Evolutionary conservation across 2,329 filamentous ascomycete species (phyloP).

Genomic region (Verticillium longisporum): DNA sequence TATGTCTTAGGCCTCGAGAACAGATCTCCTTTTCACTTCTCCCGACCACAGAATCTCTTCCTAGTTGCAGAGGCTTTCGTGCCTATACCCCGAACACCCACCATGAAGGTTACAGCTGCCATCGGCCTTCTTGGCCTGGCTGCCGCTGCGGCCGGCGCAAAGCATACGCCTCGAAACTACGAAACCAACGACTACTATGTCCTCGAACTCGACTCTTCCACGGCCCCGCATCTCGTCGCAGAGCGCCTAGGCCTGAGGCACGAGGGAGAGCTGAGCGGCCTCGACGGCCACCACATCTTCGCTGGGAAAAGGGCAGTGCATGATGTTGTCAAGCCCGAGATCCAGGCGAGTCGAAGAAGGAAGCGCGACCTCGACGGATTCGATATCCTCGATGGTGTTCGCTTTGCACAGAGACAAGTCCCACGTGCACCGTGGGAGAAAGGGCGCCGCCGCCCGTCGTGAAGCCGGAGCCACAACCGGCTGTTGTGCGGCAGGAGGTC

Average conservation of each 20-base stretch:
- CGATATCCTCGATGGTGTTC: conserved; percentile 65
- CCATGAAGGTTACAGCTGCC: conserved; percentile 46
- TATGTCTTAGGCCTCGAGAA: not conserved
- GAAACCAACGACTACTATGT: conserved; percentile 87
- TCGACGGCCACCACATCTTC: conserved; percentile 81
- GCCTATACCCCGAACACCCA: conserved; percentile 2
- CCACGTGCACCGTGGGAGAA: conserved; percentile 44
- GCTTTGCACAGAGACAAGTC: conserved; percentile 70
- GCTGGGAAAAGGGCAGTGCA: conserved; percentile 57
- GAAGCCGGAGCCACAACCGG: conserved; percentile 8
- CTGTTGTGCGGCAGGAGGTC: conserved; percentile 6
- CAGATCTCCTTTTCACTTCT: not conserved
- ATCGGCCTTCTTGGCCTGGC: conserved; percentile 48
- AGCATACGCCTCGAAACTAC: conserved; percentile 60
- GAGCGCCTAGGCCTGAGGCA: conserved; percentile 66
- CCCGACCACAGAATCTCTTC: not conserved
- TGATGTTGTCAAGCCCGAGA: conserved; percentile 49
- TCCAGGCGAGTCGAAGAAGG: conserved; percentile 50
- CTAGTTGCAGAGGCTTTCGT: not conserved
- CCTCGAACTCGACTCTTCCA: conserved; percentile 65
- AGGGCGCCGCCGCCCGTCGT: conserved; percentile 34
- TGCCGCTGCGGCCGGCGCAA: conserved; percentile 36
- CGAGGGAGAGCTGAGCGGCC: conserved; percentile 72
- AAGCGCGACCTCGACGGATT: conserved; percentile 47
- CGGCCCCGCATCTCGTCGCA: conserved; percentile 64